phyloP scores from a whole-genome alignment of 768 basidiomycete genomes.

The Mycena venus region DNA sequence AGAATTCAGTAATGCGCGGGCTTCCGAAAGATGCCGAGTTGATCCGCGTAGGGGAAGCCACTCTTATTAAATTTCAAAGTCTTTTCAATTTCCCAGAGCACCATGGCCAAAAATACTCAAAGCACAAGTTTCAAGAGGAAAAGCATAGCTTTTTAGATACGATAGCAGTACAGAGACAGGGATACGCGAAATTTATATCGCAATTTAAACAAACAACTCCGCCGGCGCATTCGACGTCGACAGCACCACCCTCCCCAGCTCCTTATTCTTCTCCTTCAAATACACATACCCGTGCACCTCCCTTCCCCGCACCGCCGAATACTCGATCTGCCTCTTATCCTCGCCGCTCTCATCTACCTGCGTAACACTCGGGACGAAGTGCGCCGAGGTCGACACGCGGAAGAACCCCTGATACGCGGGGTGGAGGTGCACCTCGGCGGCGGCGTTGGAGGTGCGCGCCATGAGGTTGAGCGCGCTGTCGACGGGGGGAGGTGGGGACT shows the following conservation, averaged over 20 bases:
- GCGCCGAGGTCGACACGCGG: constrained; percentile 8
- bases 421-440: constrained; percentile 48
- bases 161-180: too few relatives aligned
- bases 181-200: too few relatives aligned
- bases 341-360: neutral
- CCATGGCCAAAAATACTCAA: too few relatives aligned
- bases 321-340: constrained; percentile 1
- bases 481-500: constrained; percentile 48
- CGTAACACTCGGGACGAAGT: neutral
- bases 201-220: constrained; percentile 10
- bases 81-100: too few relatives aligned
- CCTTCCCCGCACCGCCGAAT: neutral
- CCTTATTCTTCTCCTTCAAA: neutral
- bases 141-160: too few relatives aligned
- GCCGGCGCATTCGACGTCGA: constrained; percentile 23
- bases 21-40: too few relatives aligned
- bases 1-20: too few relatives aligned
- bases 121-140: too few relatives aligned
- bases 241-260: constrained; percentile 7
- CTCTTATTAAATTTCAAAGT: too few relatives aligned
- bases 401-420: constrained; percentile 56
- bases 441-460: constrained; percentile 50
- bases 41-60: too few relatives aligned
- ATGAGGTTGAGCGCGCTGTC: constrained; percentile 46
- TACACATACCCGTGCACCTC: neutral